Conservation (phyloP, 768 basidiomycete genomes). For the Boletellus ananas region DNA sequence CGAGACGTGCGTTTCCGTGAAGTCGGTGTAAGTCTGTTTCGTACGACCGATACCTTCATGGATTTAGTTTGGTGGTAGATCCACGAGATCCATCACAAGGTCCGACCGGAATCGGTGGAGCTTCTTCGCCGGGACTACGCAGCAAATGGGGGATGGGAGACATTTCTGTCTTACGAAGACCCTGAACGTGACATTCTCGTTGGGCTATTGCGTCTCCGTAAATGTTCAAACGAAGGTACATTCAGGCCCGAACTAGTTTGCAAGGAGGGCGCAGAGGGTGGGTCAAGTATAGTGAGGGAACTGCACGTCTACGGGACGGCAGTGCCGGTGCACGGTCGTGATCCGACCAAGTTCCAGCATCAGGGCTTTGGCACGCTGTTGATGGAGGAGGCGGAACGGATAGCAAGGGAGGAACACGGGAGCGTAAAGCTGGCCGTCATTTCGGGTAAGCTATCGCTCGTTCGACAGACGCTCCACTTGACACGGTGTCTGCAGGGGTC, state of each 20-base stretch:
- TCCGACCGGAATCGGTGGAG: slow-evolving; percentile 92
- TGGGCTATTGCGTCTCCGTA: slow-evolving; percentile 85
- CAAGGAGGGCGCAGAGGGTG: slow-evolving; percentile 65
- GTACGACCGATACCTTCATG: not conserved
- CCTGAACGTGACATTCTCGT: slow-evolving; percentile 95
- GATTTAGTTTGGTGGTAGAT: slow-evolving; percentile 48
- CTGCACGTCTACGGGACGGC: slow-evolving; percentile 98
- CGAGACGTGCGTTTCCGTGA: slow-evolving; percentile 97
- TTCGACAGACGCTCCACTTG: not conserved
- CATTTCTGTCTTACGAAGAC: slow-evolving; percentile 98
- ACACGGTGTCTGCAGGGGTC: slow-evolving; percentile 54
- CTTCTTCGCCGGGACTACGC: slow-evolving; percentile 92
- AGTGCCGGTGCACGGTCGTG: slow-evolving; percentile 93
- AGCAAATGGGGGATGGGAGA: slow-evolving; percentile 99
- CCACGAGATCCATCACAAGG: slow-evolving; percentile 98
- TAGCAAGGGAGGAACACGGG: slow-evolving; percentile 95
- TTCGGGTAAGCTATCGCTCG: slow-evolving; percentile 56
- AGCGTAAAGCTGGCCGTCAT: slow-evolving; percentile 97
- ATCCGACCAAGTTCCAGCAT: slow-evolving; percentile 98
- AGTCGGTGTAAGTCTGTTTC: slow-evolving; percentile 72
- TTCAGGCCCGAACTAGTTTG: slow-evolving; percentile 89
- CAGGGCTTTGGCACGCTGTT: slow-evolving; percentile 94
- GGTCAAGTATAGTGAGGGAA: slow-evolving; percentile 91
- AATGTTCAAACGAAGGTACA: slow-evolving; percentile 96
- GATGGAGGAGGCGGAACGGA: slow-evolving; percentile 99